Conservation (phyloP, 2,329 filamentous ascomycete species). For the Diatrype stigma region DNA sequence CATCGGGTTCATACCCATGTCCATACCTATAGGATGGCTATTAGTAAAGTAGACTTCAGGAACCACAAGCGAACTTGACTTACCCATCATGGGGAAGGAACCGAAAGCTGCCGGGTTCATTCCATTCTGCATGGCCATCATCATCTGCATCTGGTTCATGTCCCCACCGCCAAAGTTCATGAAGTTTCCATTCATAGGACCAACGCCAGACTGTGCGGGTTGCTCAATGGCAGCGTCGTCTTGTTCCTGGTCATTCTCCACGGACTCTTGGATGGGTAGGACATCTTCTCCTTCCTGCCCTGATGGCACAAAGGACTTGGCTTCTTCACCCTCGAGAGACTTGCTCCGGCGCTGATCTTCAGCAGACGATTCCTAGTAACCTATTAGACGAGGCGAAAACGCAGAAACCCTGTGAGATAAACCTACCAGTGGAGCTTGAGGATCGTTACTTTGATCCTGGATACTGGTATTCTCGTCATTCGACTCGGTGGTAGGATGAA, state of each 20-base stretch:
- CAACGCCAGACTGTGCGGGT: constrained; percentile 23
- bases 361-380: constrained; percentile 2
- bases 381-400: constrained; percentile 4
- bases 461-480: constrained; percentile 1
- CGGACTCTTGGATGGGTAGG: constrained; percentile 22
- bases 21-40: constrained; percentile 57
- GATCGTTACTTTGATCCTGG: constrained; percentile 9
- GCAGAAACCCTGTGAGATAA: not conserved
- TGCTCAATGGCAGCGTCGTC: constrained; percentile 28
- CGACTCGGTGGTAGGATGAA: not conserved
- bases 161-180: constrained; percentile 63
- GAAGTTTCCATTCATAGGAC: constrained; percentile 44
- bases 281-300: constrained; percentile 16
- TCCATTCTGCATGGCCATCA: constrained; percentile 72
- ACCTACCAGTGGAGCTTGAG: constrained; percentile 12
- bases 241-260: constrained; percentile 24
- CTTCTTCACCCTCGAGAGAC: constrained; percentile 5
- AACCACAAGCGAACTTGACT: constrained; percentile 31
- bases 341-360: constrained; percentile 10
- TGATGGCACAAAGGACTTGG: constrained; percentile 15
- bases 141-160: constrained; percentile 75
- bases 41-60: constrained; percentile 23
- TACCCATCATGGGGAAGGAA: constrained; percentile 82
- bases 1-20: constrained; percentile 81
- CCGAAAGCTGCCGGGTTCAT: constrained; percentile 54